A percentile compares a stretch with the other conserved stretches of the same genome.
Conservation (phyloP, 169 alveolate genomes). For the Sarcocystis neurona region DNA sequence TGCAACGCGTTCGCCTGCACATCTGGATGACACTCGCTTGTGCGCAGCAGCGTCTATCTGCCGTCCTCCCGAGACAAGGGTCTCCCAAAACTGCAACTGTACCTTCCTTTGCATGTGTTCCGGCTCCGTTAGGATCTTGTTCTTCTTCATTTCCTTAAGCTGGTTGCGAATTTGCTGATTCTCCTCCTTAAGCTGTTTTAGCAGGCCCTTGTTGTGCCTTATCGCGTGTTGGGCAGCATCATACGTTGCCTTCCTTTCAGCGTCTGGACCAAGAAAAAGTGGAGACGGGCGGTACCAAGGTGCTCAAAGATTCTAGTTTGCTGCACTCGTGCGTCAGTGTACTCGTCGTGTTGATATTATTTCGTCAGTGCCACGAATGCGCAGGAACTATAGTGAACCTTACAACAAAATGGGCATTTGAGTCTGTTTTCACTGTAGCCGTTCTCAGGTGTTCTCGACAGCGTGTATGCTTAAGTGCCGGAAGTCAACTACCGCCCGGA, state of each 20-base stretch:
- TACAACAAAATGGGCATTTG: no score
- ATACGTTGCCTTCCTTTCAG: slow-evolving; percentile 12
- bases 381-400: no score
- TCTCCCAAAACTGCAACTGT: background rate
- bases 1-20: background rate
- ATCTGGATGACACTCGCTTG: background rate
- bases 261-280: background rate
- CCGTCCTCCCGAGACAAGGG: background rate
- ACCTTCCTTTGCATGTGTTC: slow-evolving; percentile 22
- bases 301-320: no score
- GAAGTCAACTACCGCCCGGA: no score
- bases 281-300: no score
- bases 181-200: background rate
- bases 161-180: background rate
- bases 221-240: slow-evolving; percentile 3
- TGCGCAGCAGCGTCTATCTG: background rate
- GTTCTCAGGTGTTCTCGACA: no score
- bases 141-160: background rate
- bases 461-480: no score
- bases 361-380: no score
- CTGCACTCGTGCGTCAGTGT: no score
- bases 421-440: no score
- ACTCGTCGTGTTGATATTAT: no score
- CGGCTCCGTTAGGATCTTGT: slow-evolving; percentile 11
- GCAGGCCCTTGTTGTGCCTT: background rate